Evolutionary conservation across 2,329 filamentous ascomycete species (phyloP), one percentile per base, ranked within the genome.

Genomic region (Shiraia sp.): DNA sequence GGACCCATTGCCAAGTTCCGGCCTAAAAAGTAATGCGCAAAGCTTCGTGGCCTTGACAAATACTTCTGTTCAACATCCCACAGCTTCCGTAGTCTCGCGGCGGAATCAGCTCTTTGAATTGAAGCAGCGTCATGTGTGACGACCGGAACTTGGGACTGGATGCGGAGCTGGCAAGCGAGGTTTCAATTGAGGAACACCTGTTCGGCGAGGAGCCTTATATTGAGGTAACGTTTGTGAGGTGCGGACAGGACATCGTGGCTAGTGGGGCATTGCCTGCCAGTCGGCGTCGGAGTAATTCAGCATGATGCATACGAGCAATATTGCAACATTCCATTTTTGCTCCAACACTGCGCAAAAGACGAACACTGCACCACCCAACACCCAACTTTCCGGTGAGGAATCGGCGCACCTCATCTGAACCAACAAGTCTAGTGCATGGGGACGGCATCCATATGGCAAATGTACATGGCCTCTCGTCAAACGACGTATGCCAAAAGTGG

Each of bases 131-230:
- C 28, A 39, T 24, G 22, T 38, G 27, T 31, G n/a, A 28, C 27
- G n/a, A 17, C 13, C 28, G 14, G 28, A 12, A n/a, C 19, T 3
- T 19, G 31, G 22, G 31, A 16, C 31, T 23, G 31, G 13, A 38
- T 22, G 27, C 16, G 36, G 13, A 32, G 36, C 36, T 24, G 22
- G 15, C 8, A 30, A 31, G 27, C 36, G 16, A 35, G 23, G 9
- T 13, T 13, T 33, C 31, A 13, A 3, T 10, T n/a, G 32, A 16
- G 32, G n/a, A 35, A 36, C 38, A 41, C 38, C 16, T 41, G 38
- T 41, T 41, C 32, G 26, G 38, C 38, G 30, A 36, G 17, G 38
- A 33, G 24, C 22, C 24, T 41, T 10, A 23, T 32, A 38, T 39
- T 39, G 36, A 39, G 36, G 32, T 30, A 30, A 31, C 32, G 10